These are phyloP conservation scores for Astragalus membranaceus DNA, from an alignment of 306 rosid genomes.

Conservation along the genomic window DNA sequence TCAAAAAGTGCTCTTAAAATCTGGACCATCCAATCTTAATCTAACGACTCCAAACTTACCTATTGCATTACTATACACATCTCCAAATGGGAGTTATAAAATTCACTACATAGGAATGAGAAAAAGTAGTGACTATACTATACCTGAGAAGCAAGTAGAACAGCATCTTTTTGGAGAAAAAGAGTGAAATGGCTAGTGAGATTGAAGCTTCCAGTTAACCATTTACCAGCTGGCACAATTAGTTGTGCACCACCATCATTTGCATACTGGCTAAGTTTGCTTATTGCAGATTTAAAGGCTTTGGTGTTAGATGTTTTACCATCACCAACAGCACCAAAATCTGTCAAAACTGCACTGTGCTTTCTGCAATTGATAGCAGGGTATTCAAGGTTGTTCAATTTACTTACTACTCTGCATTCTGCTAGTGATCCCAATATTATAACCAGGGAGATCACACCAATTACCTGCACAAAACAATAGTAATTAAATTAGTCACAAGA, in stretches of 20 bases:
- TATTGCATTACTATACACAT: too few species aligned
- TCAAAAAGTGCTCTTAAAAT: too few species aligned
- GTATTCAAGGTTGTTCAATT: neutral
- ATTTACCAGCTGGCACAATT: conserved; percentile 65
- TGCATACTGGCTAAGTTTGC: conserved; percentile 34
- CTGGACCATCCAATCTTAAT: too few species aligned
- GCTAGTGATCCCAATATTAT: conserved; percentile 16
- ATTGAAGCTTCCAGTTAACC: conserved; percentile 80
- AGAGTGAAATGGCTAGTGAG: conserved; percentile 86
- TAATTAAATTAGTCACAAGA: neutral
- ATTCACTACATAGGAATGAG: neutral
- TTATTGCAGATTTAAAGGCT: conserved; percentile 50
- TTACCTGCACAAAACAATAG: conserved; percentile 6
- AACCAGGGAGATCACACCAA: neutral
- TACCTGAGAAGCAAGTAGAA: conserved; percentile 63
- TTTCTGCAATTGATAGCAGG: conserved; percentile 46
- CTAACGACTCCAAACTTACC: too few species aligned
- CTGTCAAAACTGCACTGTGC: conserved; percentile 51
- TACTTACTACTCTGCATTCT: neutral
- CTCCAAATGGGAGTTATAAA: too few species aligned
- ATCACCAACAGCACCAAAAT: conserved; percentile 78
- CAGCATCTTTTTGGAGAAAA: conserved; percentile 51
- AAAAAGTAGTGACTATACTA: neutral
- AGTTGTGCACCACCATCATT: conserved; percentile 62
- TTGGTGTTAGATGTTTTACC: conserved; percentile 66